Conservation (phyloP, 495 filamentous ascomycete species). For the Xylona heveae region DNA sequence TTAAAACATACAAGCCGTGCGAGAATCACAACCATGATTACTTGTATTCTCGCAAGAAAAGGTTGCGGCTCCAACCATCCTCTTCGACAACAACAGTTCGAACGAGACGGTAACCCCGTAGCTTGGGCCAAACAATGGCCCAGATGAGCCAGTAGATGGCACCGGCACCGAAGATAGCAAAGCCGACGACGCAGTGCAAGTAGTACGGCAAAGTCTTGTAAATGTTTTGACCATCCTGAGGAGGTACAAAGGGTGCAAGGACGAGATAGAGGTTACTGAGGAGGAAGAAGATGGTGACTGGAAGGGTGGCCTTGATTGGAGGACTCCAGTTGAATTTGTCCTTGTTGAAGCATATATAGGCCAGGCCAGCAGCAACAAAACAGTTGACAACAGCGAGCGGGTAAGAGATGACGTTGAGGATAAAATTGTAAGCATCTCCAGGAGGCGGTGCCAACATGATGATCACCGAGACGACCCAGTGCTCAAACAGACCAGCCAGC, state of each 20-base stretch:
- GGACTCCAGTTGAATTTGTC: not conserved
- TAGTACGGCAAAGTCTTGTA: too few species aligned
- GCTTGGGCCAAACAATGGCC: conserved; percentile 12
- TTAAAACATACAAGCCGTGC: too few species aligned
- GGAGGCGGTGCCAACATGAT: not conserved
- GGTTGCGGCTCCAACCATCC: too few species aligned
- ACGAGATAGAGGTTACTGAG: conserved; percentile 17
- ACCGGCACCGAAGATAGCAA: conserved; percentile 11
- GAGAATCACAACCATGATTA: too few species aligned
- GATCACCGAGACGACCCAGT: not conserved
- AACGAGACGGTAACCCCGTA: conserved; percentile 10
- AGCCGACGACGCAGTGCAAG: too few species aligned
- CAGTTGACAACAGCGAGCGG: not conserved
- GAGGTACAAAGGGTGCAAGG: conserved; percentile 19
- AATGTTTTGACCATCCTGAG: conserved; percentile 15
- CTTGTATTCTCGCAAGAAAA: too few species aligned
- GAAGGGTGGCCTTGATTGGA: conserved; percentile 8
- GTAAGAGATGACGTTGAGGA: not conserved
- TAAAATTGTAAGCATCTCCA: conserved; percentile 5
- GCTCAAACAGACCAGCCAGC: conserved; percentile 4
- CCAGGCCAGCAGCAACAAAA: not conserved
- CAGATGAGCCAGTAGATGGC: conserved; percentile 18
- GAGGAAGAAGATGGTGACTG: conserved; percentile 18
- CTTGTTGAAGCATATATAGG: not conserved
- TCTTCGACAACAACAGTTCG: too few species aligned